These are phyloP conservation scores for Colletotrichum nymphaeae DNA, from an alignment of 2,329 filamentous ascomycete genomes.

Conservation along the genomic window DNA sequence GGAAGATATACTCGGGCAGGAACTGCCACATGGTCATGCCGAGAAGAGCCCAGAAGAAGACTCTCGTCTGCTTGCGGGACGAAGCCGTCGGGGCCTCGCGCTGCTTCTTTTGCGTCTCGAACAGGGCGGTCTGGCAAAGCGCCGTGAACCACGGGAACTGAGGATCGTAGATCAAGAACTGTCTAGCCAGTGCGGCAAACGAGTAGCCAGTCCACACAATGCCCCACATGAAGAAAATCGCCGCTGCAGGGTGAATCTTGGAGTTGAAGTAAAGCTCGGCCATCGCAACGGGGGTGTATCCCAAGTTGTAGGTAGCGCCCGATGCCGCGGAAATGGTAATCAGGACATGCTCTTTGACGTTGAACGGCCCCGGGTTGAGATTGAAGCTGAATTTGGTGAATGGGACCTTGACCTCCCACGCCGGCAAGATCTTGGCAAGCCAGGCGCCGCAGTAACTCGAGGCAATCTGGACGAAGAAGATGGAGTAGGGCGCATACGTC, in stretches of 20 bases:
- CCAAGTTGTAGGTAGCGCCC: constrained; percentile 61
- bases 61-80: constrained; percentile 64
- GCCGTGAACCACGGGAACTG: constrained; percentile 46
- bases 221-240: constrained; percentile 70
- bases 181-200: constrained; percentile 67
- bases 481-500: constrained; percentile 44
- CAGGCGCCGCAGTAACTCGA: constrained; percentile 66
- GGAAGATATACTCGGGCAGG: constrained; percentile 27
- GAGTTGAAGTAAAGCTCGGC: constrained; percentile 68
- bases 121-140: constrained; percentile 66
- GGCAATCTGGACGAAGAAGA: constrained; percentile 62
- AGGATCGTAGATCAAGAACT: constrained; percentile 69
- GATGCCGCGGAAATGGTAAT: constrained; percentile 61
- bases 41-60: constrained; percentile 66
- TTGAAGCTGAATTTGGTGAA: constrained; percentile 61
- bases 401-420: constrained; percentile 58
- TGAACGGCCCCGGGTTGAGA: constrained; percentile 56
- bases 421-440: constrained; percentile 62
- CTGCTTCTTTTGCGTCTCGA: constrained; percentile 66
- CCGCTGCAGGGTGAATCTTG: constrained; percentile 62
- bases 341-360: constrained; percentile 62
- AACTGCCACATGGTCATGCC: constrained; percentile 54
- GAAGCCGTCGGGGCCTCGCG: constrained; percentile 59
- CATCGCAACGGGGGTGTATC: constrained; percentile 44
- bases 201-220: constrained; percentile 68